A percentile compares a stretch with the other conserved stretches of the same genome.
Conservation (phyloP, 768 basidiomycete species). For the Lactarius akahatsu region DNA sequence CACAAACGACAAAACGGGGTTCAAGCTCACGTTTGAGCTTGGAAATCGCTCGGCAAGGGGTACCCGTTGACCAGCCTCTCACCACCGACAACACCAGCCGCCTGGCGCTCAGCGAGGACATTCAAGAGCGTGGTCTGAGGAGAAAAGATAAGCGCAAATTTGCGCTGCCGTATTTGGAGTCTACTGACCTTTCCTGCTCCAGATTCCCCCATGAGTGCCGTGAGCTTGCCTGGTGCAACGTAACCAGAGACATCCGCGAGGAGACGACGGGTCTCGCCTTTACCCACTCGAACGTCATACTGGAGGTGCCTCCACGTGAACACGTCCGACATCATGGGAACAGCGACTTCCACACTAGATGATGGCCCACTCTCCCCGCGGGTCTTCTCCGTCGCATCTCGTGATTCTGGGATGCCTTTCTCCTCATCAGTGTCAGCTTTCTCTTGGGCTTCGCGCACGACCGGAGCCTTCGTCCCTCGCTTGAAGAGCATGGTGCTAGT, state of each 20-base stretch:
- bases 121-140: conserved; percentile 49
- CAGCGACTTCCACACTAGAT: conserved; percentile 18
- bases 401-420: conserved; percentile 9
- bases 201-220: conserved; percentile 71
- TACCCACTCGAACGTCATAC: conserved; percentile 60
- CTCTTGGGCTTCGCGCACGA: conserved; percentile 21
- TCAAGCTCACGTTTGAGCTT: conserved; percentile 52
- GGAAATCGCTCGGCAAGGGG: conserved; percentile 47
- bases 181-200: conserved; percentile 46
- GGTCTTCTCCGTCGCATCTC: conserved; percentile 9
- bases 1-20: conserved; percentile 40
- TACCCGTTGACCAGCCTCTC: conserved; percentile 48
- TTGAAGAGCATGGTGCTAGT: conserved; percentile 62
- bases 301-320: conserved; percentile 80
- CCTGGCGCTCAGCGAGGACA: conserved; percentile 45
- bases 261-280: conserved; percentile 46
- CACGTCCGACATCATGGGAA: conserved; percentile 45
- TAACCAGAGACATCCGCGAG: conserved; percentile 76
- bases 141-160: neutral
- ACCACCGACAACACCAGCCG: conserved; percentile 42
- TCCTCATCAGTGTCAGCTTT: conserved; percentile 35
- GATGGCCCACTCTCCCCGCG: conserved; percentile 16
- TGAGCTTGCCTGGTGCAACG: conserved; percentile 77
- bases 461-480: conserved; percentile 45
- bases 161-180: neutral